phyloP scores from a whole-genome alignment of 2,329 filamentous ascomycete genomes.

The Rachicladosporium sp. region DNA sequence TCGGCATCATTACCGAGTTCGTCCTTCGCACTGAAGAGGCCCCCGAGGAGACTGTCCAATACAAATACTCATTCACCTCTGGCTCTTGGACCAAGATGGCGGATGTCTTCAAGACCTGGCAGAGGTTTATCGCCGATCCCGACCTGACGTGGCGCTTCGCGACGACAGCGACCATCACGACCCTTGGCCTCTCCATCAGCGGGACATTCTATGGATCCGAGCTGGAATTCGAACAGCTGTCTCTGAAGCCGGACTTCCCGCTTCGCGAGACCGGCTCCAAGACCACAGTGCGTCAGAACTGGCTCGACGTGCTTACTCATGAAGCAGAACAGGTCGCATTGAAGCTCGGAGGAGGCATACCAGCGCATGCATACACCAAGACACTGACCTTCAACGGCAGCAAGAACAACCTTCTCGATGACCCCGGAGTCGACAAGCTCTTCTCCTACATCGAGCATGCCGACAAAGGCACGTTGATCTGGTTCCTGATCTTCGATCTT shows the following conservation, averaged over 20 bases:
- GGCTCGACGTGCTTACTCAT: slow-evolving; percentile 3
- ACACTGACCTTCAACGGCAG: slow-evolving; percentile 7
- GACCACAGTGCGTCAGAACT: slow-evolving; percentile 5
- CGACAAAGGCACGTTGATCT: slow-evolving; percentile 7
- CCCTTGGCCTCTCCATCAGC: slow-evolving; percentile 8
- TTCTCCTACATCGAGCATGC: slow-evolving; percentile 11
- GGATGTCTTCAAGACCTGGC: slow-evolving; percentile 11
- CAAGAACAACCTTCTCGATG: slow-evolving; percentile 6
- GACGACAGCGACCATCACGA: slow-evolving; percentile 8
- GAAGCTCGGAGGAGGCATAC: slow-evolving; percentile 8
- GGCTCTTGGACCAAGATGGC: slow-evolving; percentile 7
- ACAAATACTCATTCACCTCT: slow-evolving; percentile 11
- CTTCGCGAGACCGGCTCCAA: slow-evolving; percentile 5
- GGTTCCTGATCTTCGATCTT: slow-evolving; percentile 12
- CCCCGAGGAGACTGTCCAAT: slow-evolving; percentile 10
- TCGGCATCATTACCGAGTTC: slow-evolving; percentile 36
- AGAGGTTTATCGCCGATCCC: slow-evolving; percentile 9
- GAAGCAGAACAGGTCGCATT: slow-evolving; percentile 5
- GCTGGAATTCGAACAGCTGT: slow-evolving; percentile 9
- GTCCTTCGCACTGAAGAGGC: slow-evolving; percentile 21
- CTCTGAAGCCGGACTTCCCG: slow-evolving; percentile 6
- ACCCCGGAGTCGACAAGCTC: slow-evolving; percentile 9
- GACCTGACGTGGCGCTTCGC: slow-evolving; percentile 8
- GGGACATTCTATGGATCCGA: slow-evolving; percentile 10
- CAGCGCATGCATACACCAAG: slow-evolving; percentile 13